phyloP scores from a whole-genome alignment of 768 basidiomycete species.

The Daedaleopsis nitida region DNA sequence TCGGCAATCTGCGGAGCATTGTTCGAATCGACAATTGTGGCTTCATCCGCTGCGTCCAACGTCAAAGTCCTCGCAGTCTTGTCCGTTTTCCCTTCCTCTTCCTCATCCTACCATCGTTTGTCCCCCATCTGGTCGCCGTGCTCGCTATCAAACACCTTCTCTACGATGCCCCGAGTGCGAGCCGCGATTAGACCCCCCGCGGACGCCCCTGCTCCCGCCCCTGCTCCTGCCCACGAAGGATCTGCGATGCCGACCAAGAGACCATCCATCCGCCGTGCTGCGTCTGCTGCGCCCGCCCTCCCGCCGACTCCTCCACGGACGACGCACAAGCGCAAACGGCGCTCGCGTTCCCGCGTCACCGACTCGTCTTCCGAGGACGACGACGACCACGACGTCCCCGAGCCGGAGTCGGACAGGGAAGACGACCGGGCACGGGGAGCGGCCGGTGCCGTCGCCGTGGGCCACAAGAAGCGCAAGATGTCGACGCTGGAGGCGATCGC shows the following conservation, averaged over 20 bases:
- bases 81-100: not conserved
- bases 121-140: not conserved
- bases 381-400: conserved; percentile 22
- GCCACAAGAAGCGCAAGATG: conserved; percentile 31
- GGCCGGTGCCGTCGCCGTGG: conserved; percentile 29
- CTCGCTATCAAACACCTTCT: not conserved
- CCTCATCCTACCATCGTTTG: not conserved
- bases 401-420: conserved; percentile 36
- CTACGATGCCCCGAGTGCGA: conserved; percentile 18
- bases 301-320: conserved; percentile 24
- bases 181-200: conserved; percentile 13
- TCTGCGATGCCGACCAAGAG: conserved; percentile 13
- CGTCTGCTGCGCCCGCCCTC: conserved; percentile 12
- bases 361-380: conserved; percentile 40
- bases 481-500: conserved; percentile 28
- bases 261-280: conserved; percentile 11
- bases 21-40: not conserved
- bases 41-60: not conserved
- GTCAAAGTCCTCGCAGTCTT: not conserved
- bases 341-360: conserved; percentile 42
- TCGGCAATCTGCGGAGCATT: not conserved
- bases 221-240: conserved; percentile 1
- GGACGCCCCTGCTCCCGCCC: conserved; percentile 9
- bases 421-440: conserved; percentile 25
- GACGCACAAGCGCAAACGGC: conserved; percentile 25